Base-by-base conservation (phyloP, 495 filamentous ascomycete species). In the Hypoxylon perforatum region DNA sequence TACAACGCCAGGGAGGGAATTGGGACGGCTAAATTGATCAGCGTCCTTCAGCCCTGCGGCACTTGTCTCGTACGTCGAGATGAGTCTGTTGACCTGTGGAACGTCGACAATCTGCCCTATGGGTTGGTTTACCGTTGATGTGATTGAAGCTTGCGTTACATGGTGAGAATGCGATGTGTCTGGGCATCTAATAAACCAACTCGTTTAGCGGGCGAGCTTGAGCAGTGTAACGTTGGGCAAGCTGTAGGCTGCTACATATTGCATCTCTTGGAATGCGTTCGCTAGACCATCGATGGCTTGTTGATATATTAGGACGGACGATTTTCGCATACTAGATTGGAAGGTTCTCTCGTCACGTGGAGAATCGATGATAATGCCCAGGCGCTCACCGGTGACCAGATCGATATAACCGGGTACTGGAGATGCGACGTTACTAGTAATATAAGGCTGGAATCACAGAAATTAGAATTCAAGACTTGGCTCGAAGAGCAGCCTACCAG, bases 401-500 rank as follows among this genome's bases (percentile, higher is more conserved):
- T 21, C 56, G 49, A 63, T 48, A 69, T 65, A 59, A 59, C 54
- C 59, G 44, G 57, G 57, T 48, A 50, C 51, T 57, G 19, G n/a
- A 57, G 61, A 61, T 69, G 57, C 61, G 66, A 69, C 66, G 66
- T 69, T 69, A 65, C 66, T 50, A 61, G 45, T 65, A 44, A 44
- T 42, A 42, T 41, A 69, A 57, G 66, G 66, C 66, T 65, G 30
- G 54, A 61, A 57, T 35, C 14, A 8, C 8, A 21, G 39, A 49
- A 63, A 48, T 57, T 39, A 57, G 33, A 53, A 14, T 46, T 14
- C 4, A n/a, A n/a, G 39, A 56, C 44, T 51, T 30, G 28, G 47
- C 22, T 36, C 57, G 18, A 33, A 30, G 42, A 30, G 22, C 30
- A 28, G 35, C 45, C 14, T 25, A 47, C 15, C 17, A 41, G 4